Percentiles rank a stretch among this genome's conserved stretches.
Evolutionary conservation across 345 rosid species (phyloP).

Genomic region (Eutrema yunnanense): DNA sequence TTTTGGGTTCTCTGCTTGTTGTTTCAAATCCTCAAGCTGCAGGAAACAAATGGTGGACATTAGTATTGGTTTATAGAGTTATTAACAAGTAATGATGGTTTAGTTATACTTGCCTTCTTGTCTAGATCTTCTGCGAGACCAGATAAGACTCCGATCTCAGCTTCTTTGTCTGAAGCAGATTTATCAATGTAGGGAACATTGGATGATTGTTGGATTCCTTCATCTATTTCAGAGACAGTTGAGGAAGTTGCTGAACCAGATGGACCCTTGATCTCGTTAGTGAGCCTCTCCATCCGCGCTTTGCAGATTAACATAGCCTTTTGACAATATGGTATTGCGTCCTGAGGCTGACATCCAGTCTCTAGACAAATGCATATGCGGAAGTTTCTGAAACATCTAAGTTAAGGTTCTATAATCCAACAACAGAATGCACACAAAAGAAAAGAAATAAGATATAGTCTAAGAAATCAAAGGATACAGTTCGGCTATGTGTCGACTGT

Average conservation of each 20-base stretch:
- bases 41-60: constrained; percentile 7
- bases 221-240: constrained; percentile 45
- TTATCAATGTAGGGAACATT: constrained; percentile 38
- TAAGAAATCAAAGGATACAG: constrained; percentile 58
- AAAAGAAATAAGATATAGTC: neutral
- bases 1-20: constrained; percentile 53
- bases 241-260: constrained; percentile 46
- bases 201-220: constrained; percentile 54
- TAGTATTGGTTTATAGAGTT: neutral
- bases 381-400: constrained; percentile 59
- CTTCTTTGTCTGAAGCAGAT: constrained; percentile 53
- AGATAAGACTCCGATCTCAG: constrained; percentile 60
- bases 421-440: neutral
- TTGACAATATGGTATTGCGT: constrained; percentile 76
- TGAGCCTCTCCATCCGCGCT: constrained; percentile 51
- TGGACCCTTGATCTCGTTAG: constrained; percentile 46
- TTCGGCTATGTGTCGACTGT: constrained; percentile 78
- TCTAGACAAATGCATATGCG: constrained; percentile 83
- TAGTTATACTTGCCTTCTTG: constrained; percentile 56
- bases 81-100: neutral
- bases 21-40: constrained; percentile 96
- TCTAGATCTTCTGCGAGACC: constrained; percentile 76
- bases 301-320: constrained; percentile 79
- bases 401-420: constrained; percentile 36
- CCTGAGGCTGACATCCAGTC: constrained; percentile 67